A percentile compares a stretch with the other conserved stretches of the same genome.
These are phyloP conservation scores for Eucalyptus pumila DNA, from an alignment of 345 rosid genomes.

Conservation along the genomic window DNA sequence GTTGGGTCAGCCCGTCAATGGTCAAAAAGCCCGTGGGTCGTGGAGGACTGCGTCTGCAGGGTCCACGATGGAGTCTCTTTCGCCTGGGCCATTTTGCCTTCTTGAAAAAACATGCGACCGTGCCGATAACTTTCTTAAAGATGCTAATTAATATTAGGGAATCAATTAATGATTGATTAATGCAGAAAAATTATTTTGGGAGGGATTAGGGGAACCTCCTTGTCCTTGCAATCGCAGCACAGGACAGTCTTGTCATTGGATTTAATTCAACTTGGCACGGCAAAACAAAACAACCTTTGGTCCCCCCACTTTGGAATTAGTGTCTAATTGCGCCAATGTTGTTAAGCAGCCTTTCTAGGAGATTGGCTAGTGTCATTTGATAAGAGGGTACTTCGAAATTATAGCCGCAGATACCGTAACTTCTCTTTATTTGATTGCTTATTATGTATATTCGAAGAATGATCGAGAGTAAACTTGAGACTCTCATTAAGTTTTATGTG, in stretches of 20 bases:
- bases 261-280: not conserved
- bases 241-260: not conserved
- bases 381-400: not conserved
- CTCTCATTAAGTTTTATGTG: not conserved
- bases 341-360: not conserved
- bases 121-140: not conserved
- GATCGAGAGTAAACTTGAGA: not conserved
- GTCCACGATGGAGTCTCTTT: no score
- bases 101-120: not conserved
- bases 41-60: not conserved
- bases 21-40: not conserved
- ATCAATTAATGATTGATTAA: not conserved
- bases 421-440: not conserved
- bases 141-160: not conserved
- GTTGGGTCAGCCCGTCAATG: not conserved
- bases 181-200: not conserved
- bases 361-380: not conserved
- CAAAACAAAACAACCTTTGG: not conserved
- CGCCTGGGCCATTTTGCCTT: not conserved
- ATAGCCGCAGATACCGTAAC: not conserved
- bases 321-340: not conserved
- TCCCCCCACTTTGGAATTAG: not conserved
- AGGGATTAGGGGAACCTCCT: not conserved
- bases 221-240: not conserved
- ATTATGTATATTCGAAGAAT: not conserved